Percentiles rank a stretch among this genome's conserved stretches.
Conservation (phyloP, 805 yeast species). For the Saccharomycopsis sp. region DNA sequence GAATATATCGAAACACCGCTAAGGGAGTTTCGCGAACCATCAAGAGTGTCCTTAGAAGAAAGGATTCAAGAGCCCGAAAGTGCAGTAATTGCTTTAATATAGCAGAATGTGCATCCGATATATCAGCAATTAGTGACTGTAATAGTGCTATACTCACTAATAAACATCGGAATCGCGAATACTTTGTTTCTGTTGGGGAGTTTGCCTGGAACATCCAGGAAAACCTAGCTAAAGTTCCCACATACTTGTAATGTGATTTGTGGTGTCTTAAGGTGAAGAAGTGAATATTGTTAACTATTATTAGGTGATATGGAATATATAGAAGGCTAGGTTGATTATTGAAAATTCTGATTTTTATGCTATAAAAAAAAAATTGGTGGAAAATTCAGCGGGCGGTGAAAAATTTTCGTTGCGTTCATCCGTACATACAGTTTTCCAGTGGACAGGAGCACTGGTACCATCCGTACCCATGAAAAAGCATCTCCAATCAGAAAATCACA, state of each 20-base stretch:
- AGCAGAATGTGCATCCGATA: too few relatives aligned
- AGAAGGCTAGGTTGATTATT: background rate
- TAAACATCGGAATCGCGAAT: constrained; percentile 7
- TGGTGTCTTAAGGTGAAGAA: background rate
- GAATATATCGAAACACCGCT: background rate
- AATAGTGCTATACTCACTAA: constrained; percentile 12
- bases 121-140: too few relatives aligned
- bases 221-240: too few relatives aligned
- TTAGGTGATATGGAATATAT: too few relatives aligned
- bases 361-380: background rate
- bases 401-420: background rate
- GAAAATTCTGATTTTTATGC: background rate
- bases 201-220: too few relatives aligned
- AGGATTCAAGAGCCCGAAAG: constrained; percentile 21
- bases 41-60: constrained; percentile 19
- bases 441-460: too few relatives aligned
- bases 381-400: too few relatives aligned
- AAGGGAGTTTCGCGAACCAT: constrained; percentile 14
- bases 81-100: too few relatives aligned
- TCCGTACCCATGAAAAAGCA: too few relatives aligned
- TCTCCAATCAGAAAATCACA: background rate
- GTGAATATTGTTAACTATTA: too few relatives aligned
- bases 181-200: background rate
- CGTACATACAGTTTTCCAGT: too few relatives aligned
- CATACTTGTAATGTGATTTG: background rate